Base-by-base conservation (phyloP, 805 yeast genomes). In the Candida tammaniensis region DNA sequence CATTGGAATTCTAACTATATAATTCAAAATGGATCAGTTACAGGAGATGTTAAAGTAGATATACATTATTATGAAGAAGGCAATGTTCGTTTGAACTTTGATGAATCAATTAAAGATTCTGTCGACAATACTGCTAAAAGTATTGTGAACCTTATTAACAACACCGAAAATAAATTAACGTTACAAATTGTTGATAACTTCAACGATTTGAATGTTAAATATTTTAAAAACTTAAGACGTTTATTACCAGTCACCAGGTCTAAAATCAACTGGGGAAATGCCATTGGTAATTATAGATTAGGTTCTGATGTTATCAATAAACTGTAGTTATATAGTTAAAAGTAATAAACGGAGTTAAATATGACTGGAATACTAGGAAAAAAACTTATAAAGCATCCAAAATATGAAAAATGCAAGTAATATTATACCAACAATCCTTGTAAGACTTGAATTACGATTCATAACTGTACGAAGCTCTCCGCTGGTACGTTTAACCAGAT, bases 51-150 rank as follows among this genome's bases (percentile, higher is more conserved):
- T 22, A 58, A 56, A 14, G 72, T 88, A 20, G 89, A 86, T 45
- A 82, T 89, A 25, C 98, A 91, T 59, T 93, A 89, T 58, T 93
- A 76, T 55, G 98, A 91, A 61, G 98, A 91, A 48, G 98, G 98
- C 19, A 91, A 91, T 52, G 98, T 91, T 13, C 73, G 91, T 33
- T 74, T 93, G 50, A 78, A 75, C 41, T 64, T 55, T 26, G 56
- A 58, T 7, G 68, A 67, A 17, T 47, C 50, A 4, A 46, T 73
- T 1, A 61, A 57, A 15, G 35, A 50, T 3, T 25, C 37, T 5
- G 31, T 43, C 3, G 55, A 54, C 3, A 50, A 60, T 3, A 41
- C 39, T 26, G 59, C 62, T 3, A 46, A 52, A 5, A 45, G 43
- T 4, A 57, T 67, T 31, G 59, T 78, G 23, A 60, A 71, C 37